Base-by-base conservation (phyloP, 495 filamentous ascomycete genomes). In the Podospora fimiseda region DNA sequence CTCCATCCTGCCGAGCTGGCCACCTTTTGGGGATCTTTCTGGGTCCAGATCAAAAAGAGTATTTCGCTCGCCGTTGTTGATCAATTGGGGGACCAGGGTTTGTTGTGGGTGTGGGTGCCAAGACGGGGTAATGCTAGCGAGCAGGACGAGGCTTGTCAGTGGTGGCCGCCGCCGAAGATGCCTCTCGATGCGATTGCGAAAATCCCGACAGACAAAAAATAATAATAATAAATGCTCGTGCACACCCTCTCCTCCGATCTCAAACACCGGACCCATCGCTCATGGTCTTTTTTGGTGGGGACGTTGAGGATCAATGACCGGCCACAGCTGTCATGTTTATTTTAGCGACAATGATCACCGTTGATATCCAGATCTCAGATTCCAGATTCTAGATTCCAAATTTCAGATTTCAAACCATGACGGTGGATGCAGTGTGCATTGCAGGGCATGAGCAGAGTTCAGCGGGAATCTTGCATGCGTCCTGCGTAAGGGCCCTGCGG, bases 391-490 rank as follows among this genome's bases (percentile, higher is more conserved):
- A n/a, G 14, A 4, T 18, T n/a, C 27, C 11, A 11, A 11, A 33
- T 33, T 33, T 33, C 27, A 6, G 11, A n/a, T 9, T 41, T 14
- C 39, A 4, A 14, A n/a, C 13, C 4, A n/a, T 21, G 18, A 44
- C 23, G 42, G 22, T 22, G 19, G 42, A 22, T 21, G 42, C 42
- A 22, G 42, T 44, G 48, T 39, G 49, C 23, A 53, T 53, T 47
- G 50, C 53, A 56, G 53, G 59, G 51, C 48, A 51, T 33, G 27
- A 33, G 27, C 27, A 24, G 50, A 33, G 50, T 45, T 60, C 54
- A 50, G 49, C 54, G 51, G 62, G 56, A 61, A 65, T 65, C 62
- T 61, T 65, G 62, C 62, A 65, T 64, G 9, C 51, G 27, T 23
- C 40, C 46, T 21, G 46, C 44, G 43, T 36, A 39, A 33, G 23